Base-by-base conservation (phyloP, 78 protist genomes). In the Dictyostelium citrinum region DNA sequence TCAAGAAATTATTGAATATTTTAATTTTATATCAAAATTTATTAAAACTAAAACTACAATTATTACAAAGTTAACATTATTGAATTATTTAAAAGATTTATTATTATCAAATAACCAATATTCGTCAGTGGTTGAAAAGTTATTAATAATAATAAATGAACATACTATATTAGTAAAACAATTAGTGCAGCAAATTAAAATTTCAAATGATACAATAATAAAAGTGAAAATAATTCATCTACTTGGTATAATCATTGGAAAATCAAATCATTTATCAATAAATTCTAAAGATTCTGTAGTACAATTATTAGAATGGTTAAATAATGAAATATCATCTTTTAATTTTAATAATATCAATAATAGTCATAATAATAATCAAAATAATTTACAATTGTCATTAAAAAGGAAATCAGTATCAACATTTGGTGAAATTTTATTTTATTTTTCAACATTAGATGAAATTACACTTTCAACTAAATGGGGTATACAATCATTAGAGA, bases 371-470 rank as follows among this genome's bases (percentile, higher is more conserved):
- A 12, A 33, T 33, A 70, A 70, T 31, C 12, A 31, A 33, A 70
- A 70, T 31, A 68, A 68, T 70, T 33, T 70, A 17, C 20, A 16
- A 2, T 29, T 33, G 33, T 29, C 20, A 29, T 70, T 70, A 70
- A 29, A 70, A 70, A 70, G 77, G 20, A 70, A 70, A 70, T 70
- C 12, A 16, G 45, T 70, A 29, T 27, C 39, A 16, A 33, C 43
- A 33, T 70, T 33, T 33, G 45, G 77, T 14, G 77, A 70, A 17
- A 27, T 70, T 70, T 33, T 70, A 70, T 70, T 70, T 70, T 33
- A 70, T 33, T 70, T 70, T 70, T 70, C 77, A 33, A 70, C 77
- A 70, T 70, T 70, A 11, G 77, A 70, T 70, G 45, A 33, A 64
- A 64, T 64, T 27, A 64, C 35, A 64, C 35, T 64, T 27, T 29